These are phyloP conservation scores for Pezicula carpinea DNA, from an alignment of 2,329 filamentous ascomycete species.

Conservation along the genomic window DNA sequence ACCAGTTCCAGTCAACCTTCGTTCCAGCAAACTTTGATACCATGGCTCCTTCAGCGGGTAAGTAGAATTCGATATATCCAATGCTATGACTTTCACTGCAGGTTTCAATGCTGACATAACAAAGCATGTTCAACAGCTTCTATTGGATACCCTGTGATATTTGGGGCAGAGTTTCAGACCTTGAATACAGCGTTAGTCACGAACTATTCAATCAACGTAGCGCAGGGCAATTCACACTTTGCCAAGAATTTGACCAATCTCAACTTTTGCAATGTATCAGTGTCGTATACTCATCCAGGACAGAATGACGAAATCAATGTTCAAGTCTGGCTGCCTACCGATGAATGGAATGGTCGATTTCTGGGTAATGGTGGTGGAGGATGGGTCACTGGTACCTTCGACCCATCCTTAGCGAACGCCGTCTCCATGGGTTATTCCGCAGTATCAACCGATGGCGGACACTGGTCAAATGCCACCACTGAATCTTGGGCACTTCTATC, in stretches of 20 bases:
- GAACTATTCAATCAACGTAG: not conserved
- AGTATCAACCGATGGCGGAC: slow-evolving; percentile 26
- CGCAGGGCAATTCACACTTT: not conserved
- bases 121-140: not conserved
- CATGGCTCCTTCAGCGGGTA: no score
- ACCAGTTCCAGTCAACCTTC: no score
- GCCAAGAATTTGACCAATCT: not conserved
- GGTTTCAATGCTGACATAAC: no score
- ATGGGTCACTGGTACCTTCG: slow-evolving; percentile 13
- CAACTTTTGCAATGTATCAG: not conserved
- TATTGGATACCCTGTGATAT: not conserved
- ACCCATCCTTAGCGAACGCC: slow-evolving; percentile 18
- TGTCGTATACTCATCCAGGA: slow-evolving; percentile 21
- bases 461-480: slow-evolving; percentile 8
- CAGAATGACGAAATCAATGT: slow-evolving; percentile 20
- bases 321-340: slow-evolving; percentile 21
- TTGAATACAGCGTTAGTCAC: not conserved
- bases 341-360: slow-evolving; percentile 28
- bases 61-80: no score
- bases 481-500: not conserved
- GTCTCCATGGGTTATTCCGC: slow-evolving; percentile 25
- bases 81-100: no score
- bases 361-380: slow-evolving; percentile 6
- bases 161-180: not conserved
- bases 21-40: no score